Evolutionary conservation across 169 alveolate genomes (phyloP).

Genomic region (Plasmodium billcollinsi): DNA sequence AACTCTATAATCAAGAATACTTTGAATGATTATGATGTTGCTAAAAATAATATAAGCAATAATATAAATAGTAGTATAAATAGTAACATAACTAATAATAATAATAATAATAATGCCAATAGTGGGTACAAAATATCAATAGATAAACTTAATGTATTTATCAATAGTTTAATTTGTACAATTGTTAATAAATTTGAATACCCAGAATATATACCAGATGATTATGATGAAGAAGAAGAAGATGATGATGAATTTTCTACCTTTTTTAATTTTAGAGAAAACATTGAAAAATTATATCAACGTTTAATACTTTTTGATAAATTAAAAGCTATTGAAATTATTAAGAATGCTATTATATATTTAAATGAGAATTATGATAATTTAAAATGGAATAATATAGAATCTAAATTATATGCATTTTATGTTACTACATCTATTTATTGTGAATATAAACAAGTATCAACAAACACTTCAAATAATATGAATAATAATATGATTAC

Average conservation of each 20-base stretch:
- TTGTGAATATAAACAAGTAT: conserved; percentile 36
- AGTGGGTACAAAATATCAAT: conserved; percentile 40
- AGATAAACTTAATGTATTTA: conserved; percentile 36
- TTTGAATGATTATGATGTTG: background rate
- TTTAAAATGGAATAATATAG: conserved; percentile 62
- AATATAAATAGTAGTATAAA: background rate
- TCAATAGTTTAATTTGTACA: conserved; percentile 32
- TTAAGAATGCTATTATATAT: conserved; percentile 52
- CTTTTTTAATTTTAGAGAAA: conserved; percentile 49
- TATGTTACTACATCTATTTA: conserved; percentile 61
- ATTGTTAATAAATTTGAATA: conserved; percentile 61
- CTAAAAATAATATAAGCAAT: conserved; percentile 18
- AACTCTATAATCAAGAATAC: background rate
- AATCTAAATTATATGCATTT: conserved; percentile 58
- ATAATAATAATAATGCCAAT: background rate
- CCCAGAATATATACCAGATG: conserved; percentile 44
- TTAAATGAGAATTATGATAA: conserved; percentile 51
- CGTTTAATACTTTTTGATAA: conserved; percentile 67
- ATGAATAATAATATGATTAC: background rate
- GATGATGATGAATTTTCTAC: conserved; percentile 67
- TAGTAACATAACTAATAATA: background rate
- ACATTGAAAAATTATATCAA: conserved; percentile 61
- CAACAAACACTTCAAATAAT: background rate
- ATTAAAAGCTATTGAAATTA: conserved; percentile 64
- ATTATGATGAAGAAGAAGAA: conserved; percentile 73